Base-by-base conservation (phyloP, 495 filamentous ascomycete genomes). In the Baudoinia panamericana region DNA sequence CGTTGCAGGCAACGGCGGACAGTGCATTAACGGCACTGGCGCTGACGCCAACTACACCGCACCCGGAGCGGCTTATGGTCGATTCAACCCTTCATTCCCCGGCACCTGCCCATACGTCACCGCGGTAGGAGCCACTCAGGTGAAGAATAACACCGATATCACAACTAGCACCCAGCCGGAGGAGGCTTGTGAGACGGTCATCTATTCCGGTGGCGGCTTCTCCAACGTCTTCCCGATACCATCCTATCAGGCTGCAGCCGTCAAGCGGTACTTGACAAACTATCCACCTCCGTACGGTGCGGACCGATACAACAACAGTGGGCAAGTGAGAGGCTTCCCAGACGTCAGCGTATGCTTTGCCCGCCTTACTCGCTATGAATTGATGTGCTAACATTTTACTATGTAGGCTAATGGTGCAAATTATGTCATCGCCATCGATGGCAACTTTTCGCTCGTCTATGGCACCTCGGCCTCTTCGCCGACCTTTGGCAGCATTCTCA, bases 71-170 rank as follows among this genome's bases (percentile, higher is more conserved):
- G 37, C 21, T 5, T 17, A 10, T 22, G 37, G 43, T 2, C 68
- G 69, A 30, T 84, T 84, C 67, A 67, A 73, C 3, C 72, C 80
- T 5, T 70, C 68, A 16, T 85, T 85, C 66, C 82, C 82, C 0
- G 78, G 71, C 7, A 57, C 69, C 22, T 87, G 82, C 36, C 36
- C 36, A 7, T 39, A 30, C n/a, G 17, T 39, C 36, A 39, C 36
- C 23, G 16, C 24, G 16, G 80, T 84, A 17, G 77, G 82, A 2
- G 80, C 71, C 11, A 85, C 80, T 0, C 52, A 63, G 13, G 55
- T 75, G 11, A 56, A 60, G 0, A 26, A 48, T 7, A 56, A 55
- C 2, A 64, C 62, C 28, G 48, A 43, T 16, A 39, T 48, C 27
- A 39, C 30, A 2, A 31, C 50, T 7, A 38, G 33, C 11, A 39